A percentile compares a stretch with the other conserved stretches of the same genome.
Evolutionary conservation across 1,284 basidiomycete species (phyloP).

Genomic region (Tilletia caries): DNA sequence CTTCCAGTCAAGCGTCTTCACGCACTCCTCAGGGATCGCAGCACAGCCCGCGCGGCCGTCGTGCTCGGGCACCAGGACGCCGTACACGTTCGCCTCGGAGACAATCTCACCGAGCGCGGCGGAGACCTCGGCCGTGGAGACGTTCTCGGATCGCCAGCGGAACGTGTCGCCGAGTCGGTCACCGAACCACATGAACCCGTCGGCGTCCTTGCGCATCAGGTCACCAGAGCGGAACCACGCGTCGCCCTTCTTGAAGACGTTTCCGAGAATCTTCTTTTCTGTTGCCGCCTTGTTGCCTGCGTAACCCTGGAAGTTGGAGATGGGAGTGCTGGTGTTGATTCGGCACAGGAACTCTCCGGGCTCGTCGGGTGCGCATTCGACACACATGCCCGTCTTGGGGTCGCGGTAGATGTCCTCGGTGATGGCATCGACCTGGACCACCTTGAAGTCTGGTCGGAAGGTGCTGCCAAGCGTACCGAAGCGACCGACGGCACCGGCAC

Average conservation of each 20-base stretch:
- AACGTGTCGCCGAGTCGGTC: conserved; percentile 53
- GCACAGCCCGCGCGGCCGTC: conserved; percentile 54
- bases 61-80: conserved; percentile 51
- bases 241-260: conserved; percentile 52
- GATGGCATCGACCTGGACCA: conserved; percentile 51
- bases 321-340: conserved; percentile 39
- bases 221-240: conserved; percentile 52
- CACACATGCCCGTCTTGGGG: conserved; percentile 45
- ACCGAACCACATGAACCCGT: conserved; percentile 53
- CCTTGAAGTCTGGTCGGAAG: conserved; percentile 42
- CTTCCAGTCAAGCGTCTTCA: conserved; percentile 34
- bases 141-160: conserved; percentile 52
- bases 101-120: conserved; percentile 48
- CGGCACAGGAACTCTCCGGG: conserved; percentile 50
- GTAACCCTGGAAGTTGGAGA: conserved; percentile 40
- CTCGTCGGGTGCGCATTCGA: conserved; percentile 44
- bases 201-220: conserved; percentile 40
- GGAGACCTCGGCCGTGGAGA: conserved; percentile 49
- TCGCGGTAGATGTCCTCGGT: conserved; percentile 53
- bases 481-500: conserved; percentile 52
- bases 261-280: conserved; percentile 51
- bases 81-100: conserved; percentile 53
- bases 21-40: conserved; percentile 41
- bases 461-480: conserved; percentile 36
- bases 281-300: conserved; percentile 49